These are phyloP conservation scores for Irpex sp. DNA, from an alignment of 1,284 basidiomycete species.

Conservation along the genomic window DNA sequence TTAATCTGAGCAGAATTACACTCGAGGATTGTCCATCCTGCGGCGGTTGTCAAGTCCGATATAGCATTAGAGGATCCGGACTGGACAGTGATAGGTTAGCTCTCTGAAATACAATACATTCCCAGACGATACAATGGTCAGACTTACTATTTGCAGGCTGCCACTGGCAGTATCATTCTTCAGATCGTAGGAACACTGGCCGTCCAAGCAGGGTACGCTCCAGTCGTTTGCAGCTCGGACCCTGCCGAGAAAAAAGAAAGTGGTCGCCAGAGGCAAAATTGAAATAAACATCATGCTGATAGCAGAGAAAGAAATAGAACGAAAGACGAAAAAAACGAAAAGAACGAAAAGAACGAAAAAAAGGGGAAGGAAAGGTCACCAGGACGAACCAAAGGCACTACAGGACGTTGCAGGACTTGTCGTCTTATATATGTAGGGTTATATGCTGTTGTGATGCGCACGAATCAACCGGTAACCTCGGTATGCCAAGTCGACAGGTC, in stretches of 20 bases:
- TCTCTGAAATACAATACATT: neutral
- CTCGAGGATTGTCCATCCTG: constrained; percentile 48
- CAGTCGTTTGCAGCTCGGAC: constrained; percentile 2
- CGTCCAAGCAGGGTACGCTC: neutral
- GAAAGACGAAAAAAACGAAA: neutral
- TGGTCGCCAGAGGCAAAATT: neutral
- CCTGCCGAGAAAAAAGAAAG: neutral
- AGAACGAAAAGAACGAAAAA: neutral
- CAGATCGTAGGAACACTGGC: neutral
- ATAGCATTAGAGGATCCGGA: constrained; percentile 37
- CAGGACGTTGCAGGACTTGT: neutral
- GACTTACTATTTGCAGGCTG: neutral
- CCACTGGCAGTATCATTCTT: neutral
- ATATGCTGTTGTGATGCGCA: neutral
- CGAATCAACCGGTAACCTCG: neutral
- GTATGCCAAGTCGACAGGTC: neutral
- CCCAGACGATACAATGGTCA: neutral
- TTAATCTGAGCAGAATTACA: constrained; percentile 36
- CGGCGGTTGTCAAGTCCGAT: constrained; percentile 49
- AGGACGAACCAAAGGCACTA: neutral
- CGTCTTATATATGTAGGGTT: neutral
- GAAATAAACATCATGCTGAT: neutral
- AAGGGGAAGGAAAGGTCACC: neutral
- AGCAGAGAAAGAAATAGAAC: neutral
- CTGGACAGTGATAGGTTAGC: constrained; percentile 3